Evolutionary conservation across 192 early-diverging fungal genomes (phyloP).

Genomic region (Coemansia sp.): DNA sequence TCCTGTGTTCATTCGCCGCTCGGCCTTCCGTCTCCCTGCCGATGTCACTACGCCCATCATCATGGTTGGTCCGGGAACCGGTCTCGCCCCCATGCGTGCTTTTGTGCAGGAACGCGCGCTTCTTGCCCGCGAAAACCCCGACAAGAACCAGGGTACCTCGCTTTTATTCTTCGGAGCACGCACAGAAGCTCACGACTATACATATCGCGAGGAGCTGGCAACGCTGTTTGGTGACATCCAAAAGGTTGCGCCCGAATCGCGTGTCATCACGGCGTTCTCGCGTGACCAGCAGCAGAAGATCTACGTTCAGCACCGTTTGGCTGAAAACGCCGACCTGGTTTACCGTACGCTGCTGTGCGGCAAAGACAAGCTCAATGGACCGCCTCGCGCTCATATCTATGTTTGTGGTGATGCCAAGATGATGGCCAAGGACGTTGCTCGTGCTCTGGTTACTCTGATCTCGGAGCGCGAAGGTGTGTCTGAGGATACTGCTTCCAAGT

Average conservation of each 20-base stretch:
- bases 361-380: conserved; percentile 50
- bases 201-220: conserved; percentile 85
- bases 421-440: conserved; percentile 92
- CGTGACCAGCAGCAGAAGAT: conserved; percentile 83
- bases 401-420: conserved; percentile 95
- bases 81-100: conserved; percentile 97
- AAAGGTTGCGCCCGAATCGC: conserved; percentile 53
- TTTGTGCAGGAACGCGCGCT: conserved; percentile 88
- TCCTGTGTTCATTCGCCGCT: conserved; percentile 87
- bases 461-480: conserved; percentile 66
- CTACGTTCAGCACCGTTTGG: conserved; percentile 92
- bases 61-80: conserved; percentile 99
- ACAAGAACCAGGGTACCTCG: conserved; percentile 68
- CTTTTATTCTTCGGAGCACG: conserved; percentile 96
- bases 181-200: conserved; percentile 77
- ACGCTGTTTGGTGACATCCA: conserved; percentile 63
- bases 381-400: conserved; percentile 72
- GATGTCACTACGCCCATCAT: conserved; percentile 79
- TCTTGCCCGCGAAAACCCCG: conserved; percentile 58
- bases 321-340: conserved; percentile 71
- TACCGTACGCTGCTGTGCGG: conserved; percentile 76
- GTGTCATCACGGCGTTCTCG: conserved; percentile 89
- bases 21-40: conserved; percentile 87
- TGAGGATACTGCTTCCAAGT: conserved; percentile 68
- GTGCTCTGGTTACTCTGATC: conserved; percentile 62